phyloP scores from a whole-genome alignment of 495 filamentous ascomycete species.

The Penicillium flavigenum region DNA sequence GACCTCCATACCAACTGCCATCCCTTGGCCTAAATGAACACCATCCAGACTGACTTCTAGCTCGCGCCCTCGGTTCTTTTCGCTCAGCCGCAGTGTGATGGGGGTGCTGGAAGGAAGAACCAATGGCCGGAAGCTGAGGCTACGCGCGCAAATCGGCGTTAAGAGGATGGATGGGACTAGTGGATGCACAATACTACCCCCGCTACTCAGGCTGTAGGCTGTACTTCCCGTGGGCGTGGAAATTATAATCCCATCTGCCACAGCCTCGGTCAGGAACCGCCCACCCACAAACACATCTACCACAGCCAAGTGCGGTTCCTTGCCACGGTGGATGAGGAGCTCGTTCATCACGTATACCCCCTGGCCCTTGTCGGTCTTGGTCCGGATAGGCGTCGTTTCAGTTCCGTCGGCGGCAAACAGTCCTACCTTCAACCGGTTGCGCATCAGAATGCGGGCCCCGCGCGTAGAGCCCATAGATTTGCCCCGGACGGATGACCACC shows the following conservation, averaged over 20 bases:
- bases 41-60: constrained; percentile 90
- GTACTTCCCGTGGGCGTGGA: constrained; percentile 93
- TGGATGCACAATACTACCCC: constrained; percentile 94
- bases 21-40: constrained; percentile 64
- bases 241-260: constrained; percentile 93
- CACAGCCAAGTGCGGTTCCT: constrained; percentile 83
- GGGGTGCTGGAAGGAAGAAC: constrained; percentile 83
- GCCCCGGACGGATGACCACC: constrained; percentile 72
- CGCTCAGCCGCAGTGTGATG: constrained; percentile 78
- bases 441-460: constrained; percentile 74
- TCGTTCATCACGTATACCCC: constrained; percentile 92
- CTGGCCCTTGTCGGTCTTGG: constrained; percentile 36
- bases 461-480: constrained; percentile 77
- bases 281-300: constrained; percentile 84
- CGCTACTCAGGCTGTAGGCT: constrained; percentile 87
- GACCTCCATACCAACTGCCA: constrained; percentile 82
- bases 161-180: constrained; percentile 82
- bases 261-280: constrained; percentile 84
- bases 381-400: constrained; percentile 39
- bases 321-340: constrained; percentile 86
- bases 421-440: constrained; percentile 81
- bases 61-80: constrained; percentile 78
- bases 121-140: constrained; percentile 85
- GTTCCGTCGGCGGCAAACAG: constrained; percentile 65
- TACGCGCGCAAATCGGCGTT: constrained; percentile 91